A percentile compares a stretch with the other conserved stretches of the same genome.
Conservation (phyloP, 495 filamentous ascomycete species). For the Sabuloglossum arenarium region DNA sequence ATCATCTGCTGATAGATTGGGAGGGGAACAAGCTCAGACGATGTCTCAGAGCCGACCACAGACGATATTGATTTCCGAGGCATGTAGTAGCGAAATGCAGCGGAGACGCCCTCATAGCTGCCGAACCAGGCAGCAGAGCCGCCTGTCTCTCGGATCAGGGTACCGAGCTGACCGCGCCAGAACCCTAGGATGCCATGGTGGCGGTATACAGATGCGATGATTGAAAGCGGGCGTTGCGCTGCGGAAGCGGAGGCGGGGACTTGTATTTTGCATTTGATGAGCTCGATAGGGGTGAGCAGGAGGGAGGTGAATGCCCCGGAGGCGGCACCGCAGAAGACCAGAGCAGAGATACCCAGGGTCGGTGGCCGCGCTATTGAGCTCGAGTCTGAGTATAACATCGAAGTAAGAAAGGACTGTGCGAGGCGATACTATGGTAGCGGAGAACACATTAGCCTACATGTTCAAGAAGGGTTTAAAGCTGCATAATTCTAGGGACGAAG, state of each 20-base stretch:
- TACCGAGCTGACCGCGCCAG: constrained; percentile 89
- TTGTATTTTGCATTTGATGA: constrained; percentile 98
- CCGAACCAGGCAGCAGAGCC: constrained; percentile 94
- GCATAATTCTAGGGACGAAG: not conserved
- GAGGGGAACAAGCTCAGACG: constrained; percentile 14
- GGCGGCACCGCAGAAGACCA: constrained; percentile 58
- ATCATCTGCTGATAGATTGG: constrained; percentile 66
- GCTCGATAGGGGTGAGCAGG: constrained; percentile 82
- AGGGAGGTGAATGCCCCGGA: constrained; percentile 83
- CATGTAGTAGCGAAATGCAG: constrained; percentile 33
- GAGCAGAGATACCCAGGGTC: constrained; percentile 44
- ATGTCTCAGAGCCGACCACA: not conserved
- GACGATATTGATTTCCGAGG: constrained; percentile 5
- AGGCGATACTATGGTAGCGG: constrained; percentile 30
- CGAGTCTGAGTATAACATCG: constrained; percentile 28
- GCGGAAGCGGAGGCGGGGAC: constrained; percentile 28
- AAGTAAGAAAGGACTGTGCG: constrained; percentile 41
- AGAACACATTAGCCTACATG: not conserved
- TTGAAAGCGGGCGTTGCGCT: constrained; percentile 23
- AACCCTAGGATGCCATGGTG: constrained; percentile 69
- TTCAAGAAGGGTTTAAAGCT: not conserved
- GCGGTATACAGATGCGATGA: constrained; percentile 58
- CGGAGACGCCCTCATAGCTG: constrained; percentile 59
- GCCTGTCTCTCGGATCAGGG: constrained; percentile 81
- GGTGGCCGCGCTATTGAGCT: constrained; percentile 26